Percentiles rank a stretch among this genome's conserved stretches.
phyloP scores from a whole-genome alignment of 805 yeast species.

The Groenewaldozyma salmanticensis region DNA sequence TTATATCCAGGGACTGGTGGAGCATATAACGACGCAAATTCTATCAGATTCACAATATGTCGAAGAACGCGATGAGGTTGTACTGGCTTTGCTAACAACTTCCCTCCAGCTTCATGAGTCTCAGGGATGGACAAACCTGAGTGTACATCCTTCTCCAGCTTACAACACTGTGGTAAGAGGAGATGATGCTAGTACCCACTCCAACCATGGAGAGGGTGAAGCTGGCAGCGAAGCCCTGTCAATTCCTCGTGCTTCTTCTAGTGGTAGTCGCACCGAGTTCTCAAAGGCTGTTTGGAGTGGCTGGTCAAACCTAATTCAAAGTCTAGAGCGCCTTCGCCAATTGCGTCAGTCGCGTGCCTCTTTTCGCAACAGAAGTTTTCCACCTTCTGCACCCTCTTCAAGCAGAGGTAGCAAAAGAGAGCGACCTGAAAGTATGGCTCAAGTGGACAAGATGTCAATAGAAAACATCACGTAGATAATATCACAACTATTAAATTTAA shows the following conservation, averaged over 20 bases:
- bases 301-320: neutral
- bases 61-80: neutral
- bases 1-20: conserved; percentile 9
- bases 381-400: neutral
- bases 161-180: neutral
- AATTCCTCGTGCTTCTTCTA: neutral
- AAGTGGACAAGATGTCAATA: conserved; percentile 10
- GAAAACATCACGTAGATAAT: conserved; percentile 5
- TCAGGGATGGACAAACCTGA: no score
- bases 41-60: neutral
- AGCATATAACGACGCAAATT: conserved; percentile 3
- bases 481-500: neutral
- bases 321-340: neutral
- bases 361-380: neutral
- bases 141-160: no score
- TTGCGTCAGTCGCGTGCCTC: neutral
- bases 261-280: neutral
- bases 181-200: no score
- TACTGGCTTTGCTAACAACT: neutral
- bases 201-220: no score
- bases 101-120: no score
- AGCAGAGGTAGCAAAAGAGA: conserved; percentile 3
- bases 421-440: conserved; percentile 8
- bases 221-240: neutral
- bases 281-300: neutral